Evolutionary conservation across 805 yeast species (phyloP), one percentile per base, ranked within the genome.

Genomic region (Saccharomycopsis vini): DNA sequence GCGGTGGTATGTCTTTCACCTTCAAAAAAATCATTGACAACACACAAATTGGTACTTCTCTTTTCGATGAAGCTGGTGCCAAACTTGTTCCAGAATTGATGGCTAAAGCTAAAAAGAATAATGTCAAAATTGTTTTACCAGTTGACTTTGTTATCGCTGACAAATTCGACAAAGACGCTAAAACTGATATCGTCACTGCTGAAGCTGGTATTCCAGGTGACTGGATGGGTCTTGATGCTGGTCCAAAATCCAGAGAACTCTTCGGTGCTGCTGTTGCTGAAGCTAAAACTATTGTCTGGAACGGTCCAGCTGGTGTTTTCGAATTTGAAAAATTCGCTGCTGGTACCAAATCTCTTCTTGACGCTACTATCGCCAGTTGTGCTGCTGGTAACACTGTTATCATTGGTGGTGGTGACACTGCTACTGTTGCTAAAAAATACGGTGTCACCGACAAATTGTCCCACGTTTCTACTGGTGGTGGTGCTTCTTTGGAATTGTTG

Each of bases 1-100:
- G 98, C 66, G 98, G 98, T 73, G 98, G 98, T 73, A 92, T 92
- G 98, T 92, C 98, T 51, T 92, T 90, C 83, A 92, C 98, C 59
- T 92, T 92, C 81, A 87, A 85, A 79, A 92, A 92, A 78, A 83
- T 90, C 43, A 62, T 87, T 52, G 84, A 87, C 68, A 73, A 76
- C 64, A 78, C 87, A 71, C 67, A 79, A 53, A 92, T 92, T 57
- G 98, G 98, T 68, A 72, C 81, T 67, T 92, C 98, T 31, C 74
- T 92, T 62, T 92, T 62, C 70, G 98, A 92, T 66, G 81, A 76
- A 60, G 95, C 81, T 53, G 98, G 98, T 66, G 85, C 98, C 58
- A 83, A 88, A 77, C 79, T 87, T 56, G 98, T 89, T 62, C 92
- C 90, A 63, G 72, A 80, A 65, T 79, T 92, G 66, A 72, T 92